phyloP scores from a whole-genome alignment of 2,329 filamentous ascomycete genomes.

The Karstenula rhodostoma region DNA sequence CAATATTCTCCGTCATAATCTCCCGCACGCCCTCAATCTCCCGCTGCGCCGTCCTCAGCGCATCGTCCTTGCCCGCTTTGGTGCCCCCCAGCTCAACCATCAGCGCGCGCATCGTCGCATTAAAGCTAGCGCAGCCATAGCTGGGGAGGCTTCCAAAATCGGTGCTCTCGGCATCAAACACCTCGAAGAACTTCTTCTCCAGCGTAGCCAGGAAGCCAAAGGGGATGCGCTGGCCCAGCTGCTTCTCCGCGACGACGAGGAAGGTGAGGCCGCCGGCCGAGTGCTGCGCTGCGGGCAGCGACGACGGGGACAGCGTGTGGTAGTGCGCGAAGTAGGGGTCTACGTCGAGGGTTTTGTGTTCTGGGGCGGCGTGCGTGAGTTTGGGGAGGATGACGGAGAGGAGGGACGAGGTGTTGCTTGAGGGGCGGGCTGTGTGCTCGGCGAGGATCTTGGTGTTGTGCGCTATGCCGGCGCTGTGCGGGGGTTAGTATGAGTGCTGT shows the following conservation, averaged over 20 bases:
- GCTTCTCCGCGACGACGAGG: conserved; percentile 83
- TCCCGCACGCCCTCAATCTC: conserved; percentile 93
- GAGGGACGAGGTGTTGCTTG: conserved; percentile 83
- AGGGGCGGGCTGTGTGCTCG: conserved; percentile 88
- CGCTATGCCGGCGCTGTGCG: conserved; percentile 90
- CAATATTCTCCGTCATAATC: conserved; percentile 96
- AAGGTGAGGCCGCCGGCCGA: conserved; percentile 87
- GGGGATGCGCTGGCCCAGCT: conserved; percentile 84
- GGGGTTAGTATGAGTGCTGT: too few relatives aligned
- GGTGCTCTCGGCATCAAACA: conserved; percentile 71
- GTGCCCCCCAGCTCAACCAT: conserved; percentile 88
- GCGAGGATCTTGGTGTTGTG: conserved; percentile 91
- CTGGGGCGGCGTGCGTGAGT: conserved; percentile 79
- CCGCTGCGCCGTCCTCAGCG: conserved; percentile 79
- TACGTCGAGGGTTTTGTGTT: conserved; percentile 95
- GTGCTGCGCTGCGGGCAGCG: conserved; percentile 60
- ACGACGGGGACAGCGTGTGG: conserved; percentile 81
- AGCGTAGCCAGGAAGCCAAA: conserved; percentile 93
- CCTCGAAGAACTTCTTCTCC: conserved; percentile 82
- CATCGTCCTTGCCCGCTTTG: conserved; percentile 74
- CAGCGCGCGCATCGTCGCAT: conserved; percentile 75
- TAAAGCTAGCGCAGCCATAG: conserved; percentile 91
- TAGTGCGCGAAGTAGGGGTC: conserved; percentile 94
- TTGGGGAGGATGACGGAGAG: conserved; percentile 95
- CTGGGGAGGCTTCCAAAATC: conserved; percentile 82